phyloP scores from a whole-genome alignment of 495 filamentous ascomycete genomes.

The Aspergillus hancockii region DNA sequence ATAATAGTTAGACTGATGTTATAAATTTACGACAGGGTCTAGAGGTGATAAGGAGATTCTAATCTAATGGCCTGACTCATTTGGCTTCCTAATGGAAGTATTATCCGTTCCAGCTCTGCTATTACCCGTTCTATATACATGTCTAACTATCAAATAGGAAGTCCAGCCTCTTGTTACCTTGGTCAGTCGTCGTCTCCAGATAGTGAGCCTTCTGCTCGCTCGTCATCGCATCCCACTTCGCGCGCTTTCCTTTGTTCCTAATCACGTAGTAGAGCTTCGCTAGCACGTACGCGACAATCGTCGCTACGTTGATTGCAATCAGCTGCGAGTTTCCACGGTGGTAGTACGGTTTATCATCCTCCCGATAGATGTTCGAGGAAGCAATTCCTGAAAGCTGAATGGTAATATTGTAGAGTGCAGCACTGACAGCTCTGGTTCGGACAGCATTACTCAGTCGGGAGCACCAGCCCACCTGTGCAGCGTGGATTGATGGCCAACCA shows the following conservation, averaged over 20 bases:
- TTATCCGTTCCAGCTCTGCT: background rate
- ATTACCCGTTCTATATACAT: background rate
- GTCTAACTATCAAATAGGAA: conserved; percentile 32
- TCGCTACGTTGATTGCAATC: conserved; percentile 46
- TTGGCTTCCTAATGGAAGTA: background rate
- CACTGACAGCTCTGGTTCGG: conserved; percentile 52
- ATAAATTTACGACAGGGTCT: background rate
- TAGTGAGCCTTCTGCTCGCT: conserved; percentile 27
- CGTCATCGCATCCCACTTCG: conserved; percentile 22
- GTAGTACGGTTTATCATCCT: conserved; percentile 58
- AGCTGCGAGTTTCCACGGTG: conserved; percentile 51
- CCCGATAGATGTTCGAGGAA: conserved; percentile 55
- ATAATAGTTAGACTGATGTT: background rate
- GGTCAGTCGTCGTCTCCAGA: conserved; percentile 34
- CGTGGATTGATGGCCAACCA: conserved; percentile 47
- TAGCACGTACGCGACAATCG: conserved; percentile 34
- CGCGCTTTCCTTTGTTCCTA: conserved; percentile 31
- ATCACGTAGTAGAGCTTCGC: conserved; percentile 42
- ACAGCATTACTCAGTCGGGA: conserved; percentile 55
- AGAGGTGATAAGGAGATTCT: background rate
- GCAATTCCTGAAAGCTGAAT: conserved; percentile 53
- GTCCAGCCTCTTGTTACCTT: conserved; percentile 40
- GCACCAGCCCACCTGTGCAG: conserved; percentile 35
- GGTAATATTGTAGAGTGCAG: conserved; percentile 55
- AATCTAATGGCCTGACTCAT: background rate